phyloP scores from a whole-genome alignment of 2,329 filamentous ascomycete genomes.

The Keithomyces neogunnii region DNA sequence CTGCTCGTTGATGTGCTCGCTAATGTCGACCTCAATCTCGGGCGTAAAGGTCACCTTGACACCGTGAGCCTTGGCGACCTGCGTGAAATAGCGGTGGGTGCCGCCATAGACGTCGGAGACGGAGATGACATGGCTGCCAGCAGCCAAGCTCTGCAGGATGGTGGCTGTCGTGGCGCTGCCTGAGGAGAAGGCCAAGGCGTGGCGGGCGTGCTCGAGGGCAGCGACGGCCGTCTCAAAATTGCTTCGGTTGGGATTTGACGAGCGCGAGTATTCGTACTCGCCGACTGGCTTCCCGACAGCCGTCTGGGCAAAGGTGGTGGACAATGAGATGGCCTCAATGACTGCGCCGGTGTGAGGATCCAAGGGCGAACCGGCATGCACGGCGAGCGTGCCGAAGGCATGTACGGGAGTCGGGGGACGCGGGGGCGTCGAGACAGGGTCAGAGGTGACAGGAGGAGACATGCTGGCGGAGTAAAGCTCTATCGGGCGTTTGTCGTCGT shows the following conservation, averaged over 20 bases:
- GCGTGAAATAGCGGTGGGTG: constrained; percentile 97
- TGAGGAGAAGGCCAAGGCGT: constrained; percentile 89
- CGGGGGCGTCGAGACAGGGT: constrained; percentile 64
- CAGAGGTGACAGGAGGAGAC: constrained; percentile 25
- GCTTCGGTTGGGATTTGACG: constrained; percentile 87
- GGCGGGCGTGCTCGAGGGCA: constrained; percentile 82
- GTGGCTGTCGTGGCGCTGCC: constrained; percentile 90
- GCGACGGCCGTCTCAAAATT: constrained; percentile 92
- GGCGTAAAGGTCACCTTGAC: constrained; percentile 93
- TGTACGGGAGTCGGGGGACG: constrained; percentile 63
- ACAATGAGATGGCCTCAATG: constrained; percentile 92
- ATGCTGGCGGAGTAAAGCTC: constrained; percentile 8
- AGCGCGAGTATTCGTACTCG: constrained; percentile 86
- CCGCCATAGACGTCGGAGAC: constrained; percentile 97
- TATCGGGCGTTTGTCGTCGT: neutral
- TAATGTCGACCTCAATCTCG: constrained; percentile 81
- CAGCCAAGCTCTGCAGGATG: constrained; percentile 85
- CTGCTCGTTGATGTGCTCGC: constrained; percentile 73
- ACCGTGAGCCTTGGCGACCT: constrained; percentile 89
- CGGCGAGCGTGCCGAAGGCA: constrained; percentile 85
- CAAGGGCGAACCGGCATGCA: constrained; percentile 86
- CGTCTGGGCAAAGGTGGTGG: constrained; percentile 91
- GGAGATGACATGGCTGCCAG: constrained; percentile 88
- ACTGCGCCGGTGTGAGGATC: constrained; percentile 90
- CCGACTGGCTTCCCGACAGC: constrained; percentile 82